Evolutionary conservation across 164 flowering plant species (phyloP).

Genomic region (Cinnamomum chago): DNA sequence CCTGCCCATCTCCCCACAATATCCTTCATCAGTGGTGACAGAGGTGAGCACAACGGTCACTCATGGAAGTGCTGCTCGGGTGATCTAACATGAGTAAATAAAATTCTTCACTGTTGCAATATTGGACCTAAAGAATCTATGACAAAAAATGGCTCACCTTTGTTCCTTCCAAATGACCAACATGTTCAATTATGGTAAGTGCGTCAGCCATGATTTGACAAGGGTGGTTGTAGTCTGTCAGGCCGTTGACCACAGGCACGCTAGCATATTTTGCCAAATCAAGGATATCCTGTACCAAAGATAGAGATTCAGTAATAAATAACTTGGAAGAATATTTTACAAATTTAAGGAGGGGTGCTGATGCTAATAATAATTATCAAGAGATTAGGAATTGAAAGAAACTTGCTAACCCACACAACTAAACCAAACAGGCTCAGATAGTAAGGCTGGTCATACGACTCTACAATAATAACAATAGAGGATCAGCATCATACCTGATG

Average conservation of each 20-base stretch:
- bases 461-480: neutral
- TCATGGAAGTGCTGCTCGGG: too few species aligned
- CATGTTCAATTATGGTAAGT: constrained; percentile 90
- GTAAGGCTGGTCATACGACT: neutral
- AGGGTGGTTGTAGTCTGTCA: constrained; percentile 98
- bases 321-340: neutral
- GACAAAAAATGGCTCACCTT: constrained; percentile 42
- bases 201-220: constrained; percentile 99
- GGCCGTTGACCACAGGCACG: constrained; percentile 89
- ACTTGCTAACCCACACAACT: neutral
- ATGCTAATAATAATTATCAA: neutral
- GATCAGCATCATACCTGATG: constrained; percentile 96
- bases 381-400: neutral
- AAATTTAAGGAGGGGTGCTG: neutral
- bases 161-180: constrained; percentile 85
- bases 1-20: too few species aligned
- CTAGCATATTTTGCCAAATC: constrained; percentile 82
- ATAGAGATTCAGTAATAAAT: neutral
- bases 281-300: constrained; percentile 63
- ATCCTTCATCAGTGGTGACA: too few species aligned
- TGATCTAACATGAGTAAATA: too few species aligned
- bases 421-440: constrained; percentile 4
- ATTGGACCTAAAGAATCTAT: neutral
- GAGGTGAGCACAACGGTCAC: too few species aligned
- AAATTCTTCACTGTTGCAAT: too few species aligned